phyloP scores from a whole-genome alignment of 108 stramenopile species.

The Aurantiochytrium sp. region DNA sequence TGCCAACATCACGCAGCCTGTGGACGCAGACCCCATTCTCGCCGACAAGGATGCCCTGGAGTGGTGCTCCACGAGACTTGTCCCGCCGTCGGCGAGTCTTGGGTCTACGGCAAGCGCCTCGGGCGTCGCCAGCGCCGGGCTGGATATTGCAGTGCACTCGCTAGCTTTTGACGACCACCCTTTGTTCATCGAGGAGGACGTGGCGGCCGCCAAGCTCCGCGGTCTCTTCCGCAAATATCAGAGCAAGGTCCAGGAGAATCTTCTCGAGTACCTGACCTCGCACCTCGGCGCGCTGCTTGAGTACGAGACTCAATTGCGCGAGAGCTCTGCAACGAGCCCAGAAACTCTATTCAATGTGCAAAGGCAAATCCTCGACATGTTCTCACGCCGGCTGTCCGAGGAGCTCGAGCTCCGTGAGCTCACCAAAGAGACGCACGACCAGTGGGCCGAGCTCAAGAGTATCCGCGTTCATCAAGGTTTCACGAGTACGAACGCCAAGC shows the following conservation, averaged over 20 bases:
- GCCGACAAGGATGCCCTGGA: neutral
- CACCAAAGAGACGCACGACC: neutral
- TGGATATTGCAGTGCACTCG: neutral
- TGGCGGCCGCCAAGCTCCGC: neutral
- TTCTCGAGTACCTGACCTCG: neutral
- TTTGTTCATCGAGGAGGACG: neutral
- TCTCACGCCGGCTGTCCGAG: constrained; percentile 2
- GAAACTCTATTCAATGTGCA: neutral
- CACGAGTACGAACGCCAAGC: neutral
- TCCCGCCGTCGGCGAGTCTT: neutral
- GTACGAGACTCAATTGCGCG: neutral
- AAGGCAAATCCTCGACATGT: constrained; percentile 18
- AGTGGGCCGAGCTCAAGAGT: neutral
- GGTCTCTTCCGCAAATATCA: neutral
- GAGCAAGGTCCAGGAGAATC: neutral
- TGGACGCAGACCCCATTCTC: constrained; percentile 19
- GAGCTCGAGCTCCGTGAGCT: constrained; percentile 24
- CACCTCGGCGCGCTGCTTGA: neutral
- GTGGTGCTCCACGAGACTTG: neutral
- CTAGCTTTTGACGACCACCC: constrained; percentile 26
- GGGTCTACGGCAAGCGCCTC: neutral
- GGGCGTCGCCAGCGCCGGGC: neutral
- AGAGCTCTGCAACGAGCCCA: neutral
- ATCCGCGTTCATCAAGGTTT: neutral
- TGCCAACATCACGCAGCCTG: neutral